Evolutionary conservation across 345 rosid species (phyloP), one percentile per base, ranked within the genome.

Genomic region (Eucalyptus polybractea): DNA sequence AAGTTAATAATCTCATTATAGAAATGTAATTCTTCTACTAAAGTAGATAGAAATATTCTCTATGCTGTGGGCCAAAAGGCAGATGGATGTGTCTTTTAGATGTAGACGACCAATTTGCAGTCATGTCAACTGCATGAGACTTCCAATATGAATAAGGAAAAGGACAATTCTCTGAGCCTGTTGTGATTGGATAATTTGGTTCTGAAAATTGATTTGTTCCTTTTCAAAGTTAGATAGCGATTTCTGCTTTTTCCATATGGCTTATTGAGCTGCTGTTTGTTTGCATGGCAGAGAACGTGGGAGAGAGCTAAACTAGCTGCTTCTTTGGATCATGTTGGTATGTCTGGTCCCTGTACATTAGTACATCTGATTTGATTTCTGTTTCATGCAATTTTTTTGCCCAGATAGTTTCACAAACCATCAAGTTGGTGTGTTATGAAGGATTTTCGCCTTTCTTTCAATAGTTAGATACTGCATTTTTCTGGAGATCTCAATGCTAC

Each of bases 281-380:
- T 89, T 92, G 88, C 81, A 53, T 25, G 87, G 89, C 95, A 97
- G 99, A 97, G 99, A 92, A 97, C 99, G 50, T 97, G 99, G 99
- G 99, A 98, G 93, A 96, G 97, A 93, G 96, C 99, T 53, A 98
- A 94, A 88, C 88, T 98, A 90, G 99, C 99, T 56, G 88, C 95
- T 80, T 94, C 97, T n/a, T 93, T 98, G 92, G 99, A 98, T 93
- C 97, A 93, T 87, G 88, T 98, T 89, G 97, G 99, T 97, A 96
- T 67, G 91, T 89, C 31, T 37, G 33, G 86, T 58, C 3, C 10
- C 86, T 15, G 85, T 33, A 24, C 33, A 25, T 88, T 33, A 83
- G 40, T 65, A 31, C 0, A 81, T 17, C 89, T 21, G 14, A 13
- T 27, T 42, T 67, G 65, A 42, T 24, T 50, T 86, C 29, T 69